phyloP scores from a whole-genome alignment of 306 rosid species.

The Quercus wislizeni region DNA sequence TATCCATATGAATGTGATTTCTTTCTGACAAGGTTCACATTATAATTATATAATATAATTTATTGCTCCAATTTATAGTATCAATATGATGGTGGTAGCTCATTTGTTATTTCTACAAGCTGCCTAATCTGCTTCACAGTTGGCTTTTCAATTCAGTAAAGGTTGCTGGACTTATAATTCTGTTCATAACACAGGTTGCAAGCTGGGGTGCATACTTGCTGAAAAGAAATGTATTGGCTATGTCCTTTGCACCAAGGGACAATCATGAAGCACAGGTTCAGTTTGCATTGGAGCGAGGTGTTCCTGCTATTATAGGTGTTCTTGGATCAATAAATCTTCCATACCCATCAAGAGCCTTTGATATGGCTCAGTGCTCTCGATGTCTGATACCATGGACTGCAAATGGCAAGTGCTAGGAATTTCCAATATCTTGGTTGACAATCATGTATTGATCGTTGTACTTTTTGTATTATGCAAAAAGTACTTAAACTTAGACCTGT shows the following conservation, averaged over 20 bases:
- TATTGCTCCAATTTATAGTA: neutral
- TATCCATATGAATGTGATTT: neutral
- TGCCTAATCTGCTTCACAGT: slow-evolving; percentile 19
- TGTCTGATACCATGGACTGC: slow-evolving; percentile 91
- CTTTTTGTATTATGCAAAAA: slow-evolving; percentile 14
- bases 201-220: slow-evolving; percentile 99
- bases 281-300: slow-evolving; percentile 95
- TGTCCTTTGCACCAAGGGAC: slow-evolving; percentile 98
- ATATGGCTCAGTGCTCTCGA: slow-evolving; percentile 98
- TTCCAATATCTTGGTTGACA: slow-evolving; percentile 10
- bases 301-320: slow-evolving; percentile 93
- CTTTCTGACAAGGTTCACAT: neutral
- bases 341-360: slow-evolving; percentile 89
- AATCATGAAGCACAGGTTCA: slow-evolving; percentile 99
- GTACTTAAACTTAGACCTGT: neutral
- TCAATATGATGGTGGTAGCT: slow-evolving; percentile 2
- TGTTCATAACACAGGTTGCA: slow-evolving; percentile 67
- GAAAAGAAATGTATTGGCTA: slow-evolving; percentile 80
- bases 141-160: slow-evolving; percentile 12
- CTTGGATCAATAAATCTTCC: slow-evolving; percentile 88
- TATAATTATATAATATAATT: neutral
- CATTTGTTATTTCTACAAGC: slow-evolving; percentile 11
- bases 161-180: slow-evolving; percentile 30
- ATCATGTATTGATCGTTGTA: slow-evolving; percentile 11
- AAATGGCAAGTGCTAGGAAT: slow-evolving; percentile 59